phyloP scores from a whole-genome alignment of 495 filamentous ascomycete species.

The Talaromyces trachyspermus region DNA sequence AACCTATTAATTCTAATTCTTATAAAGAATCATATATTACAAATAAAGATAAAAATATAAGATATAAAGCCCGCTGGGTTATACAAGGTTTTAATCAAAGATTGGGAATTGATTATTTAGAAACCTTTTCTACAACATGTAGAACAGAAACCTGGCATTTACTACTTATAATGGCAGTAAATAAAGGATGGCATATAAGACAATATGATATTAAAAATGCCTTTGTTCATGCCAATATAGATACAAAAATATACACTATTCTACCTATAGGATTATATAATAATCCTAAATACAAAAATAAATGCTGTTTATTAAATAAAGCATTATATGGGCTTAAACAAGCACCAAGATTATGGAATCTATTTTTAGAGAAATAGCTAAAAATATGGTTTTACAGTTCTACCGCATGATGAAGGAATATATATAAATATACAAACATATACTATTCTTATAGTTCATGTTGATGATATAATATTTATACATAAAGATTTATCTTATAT shows the following conservation, averaged over 20 bases:
- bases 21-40: neutral
- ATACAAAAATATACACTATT: neutral
- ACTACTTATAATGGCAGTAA: constrained; percentile 1
- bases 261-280: neutral
- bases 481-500: no score
- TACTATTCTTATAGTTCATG: no score
- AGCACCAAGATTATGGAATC: neutral
- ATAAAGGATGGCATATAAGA: constrained; percentile 1
- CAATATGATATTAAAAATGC: neutral
- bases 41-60: constrained; percentile 3
- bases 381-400: neutral
- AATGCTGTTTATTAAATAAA: neutral
- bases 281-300: neutral
- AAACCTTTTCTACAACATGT: neutral
- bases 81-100: neutral
- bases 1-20: constrained; percentile 1
- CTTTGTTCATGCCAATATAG: neutral
- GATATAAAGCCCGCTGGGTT: constrained; percentile 1
- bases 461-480: no score
- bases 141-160: constrained; percentile 1
- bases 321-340: neutral
- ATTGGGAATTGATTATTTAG: constrained; percentile 4
- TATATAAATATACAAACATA: no score
- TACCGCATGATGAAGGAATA: no score
- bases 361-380: neutral